phyloP scores from a whole-genome alignment of 345 rosid genomes.

The Eucalyptus regnans region DNA sequence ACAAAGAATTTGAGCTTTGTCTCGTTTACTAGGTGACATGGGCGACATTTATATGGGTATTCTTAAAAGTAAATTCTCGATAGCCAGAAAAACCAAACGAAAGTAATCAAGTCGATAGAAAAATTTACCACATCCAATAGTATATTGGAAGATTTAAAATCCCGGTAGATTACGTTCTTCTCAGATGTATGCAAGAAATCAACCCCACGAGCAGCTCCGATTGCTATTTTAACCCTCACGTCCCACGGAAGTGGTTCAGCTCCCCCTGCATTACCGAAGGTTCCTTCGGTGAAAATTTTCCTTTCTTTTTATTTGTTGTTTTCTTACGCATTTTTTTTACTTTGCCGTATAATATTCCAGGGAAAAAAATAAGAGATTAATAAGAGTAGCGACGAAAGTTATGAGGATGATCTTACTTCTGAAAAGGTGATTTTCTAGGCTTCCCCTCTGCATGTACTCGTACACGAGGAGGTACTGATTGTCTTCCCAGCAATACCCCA shows the following conservation, averaged over 20 bases:
- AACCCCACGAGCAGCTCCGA: constrained; percentile 75
- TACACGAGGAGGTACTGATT: constrained; percentile 66
- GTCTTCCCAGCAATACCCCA: constrained; percentile 87
- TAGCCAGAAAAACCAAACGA: background rate
- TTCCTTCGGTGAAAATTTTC: background rate
- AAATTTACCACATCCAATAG: constrained; percentile 57
- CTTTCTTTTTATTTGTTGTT: background rate
- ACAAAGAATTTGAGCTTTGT: background rate
- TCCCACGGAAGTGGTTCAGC: constrained; percentile 67
- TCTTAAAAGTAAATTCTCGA: background rate
- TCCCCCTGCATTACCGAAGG: constrained; percentile 17
- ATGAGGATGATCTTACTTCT: constrained; percentile 21
- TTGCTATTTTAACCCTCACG: constrained; percentile 46
- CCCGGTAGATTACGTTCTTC: constrained; percentile 70
- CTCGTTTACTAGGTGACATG: background rate
- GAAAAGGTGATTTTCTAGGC: constrained; percentile 77
- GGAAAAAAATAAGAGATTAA: background rate
- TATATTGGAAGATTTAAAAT: constrained; percentile 77
- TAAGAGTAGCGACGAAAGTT: background rate
- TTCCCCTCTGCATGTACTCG: constrained; percentile 65
- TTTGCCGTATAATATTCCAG: background rate
- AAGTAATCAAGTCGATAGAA: background rate
- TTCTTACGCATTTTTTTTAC: background rate
- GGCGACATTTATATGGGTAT: background rate
- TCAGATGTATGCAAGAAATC: constrained; percentile 62